Base-by-base conservation (phyloP, 1,139 yeast species). In the Blastobotrys aristatus region DNA sequence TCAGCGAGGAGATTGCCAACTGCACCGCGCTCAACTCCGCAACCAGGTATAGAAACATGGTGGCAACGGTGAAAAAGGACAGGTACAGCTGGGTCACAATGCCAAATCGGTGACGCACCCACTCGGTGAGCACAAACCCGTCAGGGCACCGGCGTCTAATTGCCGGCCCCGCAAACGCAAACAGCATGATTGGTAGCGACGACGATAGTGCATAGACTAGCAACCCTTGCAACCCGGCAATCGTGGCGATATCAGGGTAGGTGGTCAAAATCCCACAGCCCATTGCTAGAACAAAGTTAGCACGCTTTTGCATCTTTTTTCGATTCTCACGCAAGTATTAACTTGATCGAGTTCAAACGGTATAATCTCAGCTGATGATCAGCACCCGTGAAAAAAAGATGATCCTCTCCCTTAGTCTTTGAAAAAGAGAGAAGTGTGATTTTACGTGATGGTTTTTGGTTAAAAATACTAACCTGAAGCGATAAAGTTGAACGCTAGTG, bases 121-220 rank as follows among this genome's bases (percentile, higher is more conserved):
- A 90, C 63, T 89, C 96, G n/a, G 96, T 87, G 55, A 90, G 71
- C 36, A 90, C 88, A 63, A 90, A 90, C 4, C 97, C 97, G 8
- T 85, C 80, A 0, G 97, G 97, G 60, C 96, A 86, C 56, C 77
- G 77, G 52, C 71, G 76, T 56, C 96, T 74, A 53, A 90, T 83
- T 11, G 80, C 64, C 0, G 97, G 97, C 0, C 97, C 97, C 49
- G 86, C 69, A 46, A 77, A 74, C 0, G 95, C 89, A 70, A 90
- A 90, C 17, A 88, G 69, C 53, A 86, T 71, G 67, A 90, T 82
- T 2, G 97, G 97, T 43, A 89, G 65, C 1, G 96, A 82, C 30
- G 96, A 94, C 32, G 84, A 70, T n/a, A 87, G 58, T 1, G 89
- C 81, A 61, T 90, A 90, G 13, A 87, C 95, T 52, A 90, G 64